These are phyloP conservation scores for Pseudogymnoascus destructans DNA, from an alignment of 2,329 filamentous ascomycete species.

Conservation along the genomic window DNA sequence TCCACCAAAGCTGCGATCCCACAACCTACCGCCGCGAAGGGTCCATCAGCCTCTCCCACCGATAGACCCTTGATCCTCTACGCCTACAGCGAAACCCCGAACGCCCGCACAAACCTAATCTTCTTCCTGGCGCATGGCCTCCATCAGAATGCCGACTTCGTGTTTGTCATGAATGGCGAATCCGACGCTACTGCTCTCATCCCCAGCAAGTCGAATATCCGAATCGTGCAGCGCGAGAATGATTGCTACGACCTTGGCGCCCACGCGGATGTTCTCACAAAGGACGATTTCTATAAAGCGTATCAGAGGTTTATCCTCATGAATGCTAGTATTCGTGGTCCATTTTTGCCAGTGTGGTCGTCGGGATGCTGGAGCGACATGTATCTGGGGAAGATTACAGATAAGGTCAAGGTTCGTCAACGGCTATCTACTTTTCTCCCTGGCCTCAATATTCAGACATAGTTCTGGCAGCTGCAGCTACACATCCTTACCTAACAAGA, in stretches of 20 bases:
- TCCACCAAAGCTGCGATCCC: neutral
- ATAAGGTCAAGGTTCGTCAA: slow-evolving; percentile 19
- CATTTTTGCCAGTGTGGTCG: slow-evolving; percentile 22
- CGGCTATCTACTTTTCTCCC: neutral
- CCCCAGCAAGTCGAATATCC: slow-evolving; percentile 17
- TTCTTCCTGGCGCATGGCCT: slow-evolving; percentile 23
- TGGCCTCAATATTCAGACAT: neutral
- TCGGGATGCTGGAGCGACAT: slow-evolving; percentile 22
- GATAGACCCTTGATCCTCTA: slow-evolving; percentile 21
- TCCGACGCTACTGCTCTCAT: slow-evolving; percentile 16
- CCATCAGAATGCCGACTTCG: slow-evolving; percentile 22
- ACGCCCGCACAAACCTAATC: slow-evolving; percentile 19
- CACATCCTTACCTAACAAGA: neutral
- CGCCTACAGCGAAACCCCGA: slow-evolving; percentile 20
- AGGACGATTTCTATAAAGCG: slow-evolving; percentile 19
- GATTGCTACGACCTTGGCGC: slow-evolving; percentile 23
- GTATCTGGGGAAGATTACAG: slow-evolving; percentile 19
- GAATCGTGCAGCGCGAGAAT: slow-evolving; percentile 18
- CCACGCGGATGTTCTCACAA: slow-evolving; percentile 19
- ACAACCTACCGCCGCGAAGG: neutral
- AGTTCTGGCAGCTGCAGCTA: neutral
- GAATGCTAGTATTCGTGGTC: slow-evolving; percentile 23
- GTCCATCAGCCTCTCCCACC: neutral
- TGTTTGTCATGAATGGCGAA: slow-evolving; percentile 23
- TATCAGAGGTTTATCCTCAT: slow-evolving; percentile 23